Evolutionary conservation across 768 basidiomycete species (phyloP).

Genomic region (Dentipellis fragilis): DNA sequence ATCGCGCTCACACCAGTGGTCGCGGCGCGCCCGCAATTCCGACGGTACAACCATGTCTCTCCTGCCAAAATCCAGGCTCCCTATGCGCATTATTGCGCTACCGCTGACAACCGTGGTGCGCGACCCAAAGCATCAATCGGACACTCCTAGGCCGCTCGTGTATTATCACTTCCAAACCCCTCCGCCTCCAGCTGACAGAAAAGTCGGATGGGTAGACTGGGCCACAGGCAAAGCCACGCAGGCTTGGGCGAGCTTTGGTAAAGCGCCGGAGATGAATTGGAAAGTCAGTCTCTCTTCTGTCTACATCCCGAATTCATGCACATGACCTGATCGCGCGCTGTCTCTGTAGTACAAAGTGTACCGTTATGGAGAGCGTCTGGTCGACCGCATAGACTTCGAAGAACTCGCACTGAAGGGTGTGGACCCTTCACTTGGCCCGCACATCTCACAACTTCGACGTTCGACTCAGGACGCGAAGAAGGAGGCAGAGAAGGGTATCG

Average conservation of each 20-base stretch:
- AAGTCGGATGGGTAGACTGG: slow-evolving; percentile 37
- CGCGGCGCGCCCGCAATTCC: not conserved
- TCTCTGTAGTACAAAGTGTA: slow-evolving; percentile 45
- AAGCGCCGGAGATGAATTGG: slow-evolving; percentile 57
- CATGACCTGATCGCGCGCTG: not conserved
- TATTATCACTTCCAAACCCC: slow-evolving; percentile 33
- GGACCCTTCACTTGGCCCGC: slow-evolving; percentile 58
- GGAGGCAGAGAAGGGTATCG: slow-evolving; percentile 8
- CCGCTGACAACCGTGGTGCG: slow-evolving; percentile 25
- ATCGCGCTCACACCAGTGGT: too few relatives aligned
- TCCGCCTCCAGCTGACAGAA: slow-evolving; percentile 17
- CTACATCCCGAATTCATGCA: not conserved
- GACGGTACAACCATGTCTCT: slow-evolving; percentile 7
- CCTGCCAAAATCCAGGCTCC: slow-evolving; percentile 8
- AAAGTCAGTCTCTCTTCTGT: slow-evolving; percentile 36
- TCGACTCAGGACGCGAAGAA: slow-evolving; percentile 1
- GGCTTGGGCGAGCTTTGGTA: slow-evolving; percentile 61
- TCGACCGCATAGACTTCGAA: slow-evolving; percentile 72
- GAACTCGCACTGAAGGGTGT: slow-evolving; percentile 67
- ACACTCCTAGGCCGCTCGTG: slow-evolving; percentile 19
- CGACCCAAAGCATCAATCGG: not conserved
- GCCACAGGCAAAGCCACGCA: slow-evolving; percentile 39
- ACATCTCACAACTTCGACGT: slow-evolving; percentile 4
- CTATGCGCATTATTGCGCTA: slow-evolving; percentile 40
- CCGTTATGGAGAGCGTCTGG: slow-evolving; percentile 53